A percentile compares a stretch with the other conserved stretches of the same genome.
Evolutionary conservation across 2,329 filamentous ascomycete genomes (phyloP).

Genomic region (Zymoseptoria ardabiliae): DNA sequence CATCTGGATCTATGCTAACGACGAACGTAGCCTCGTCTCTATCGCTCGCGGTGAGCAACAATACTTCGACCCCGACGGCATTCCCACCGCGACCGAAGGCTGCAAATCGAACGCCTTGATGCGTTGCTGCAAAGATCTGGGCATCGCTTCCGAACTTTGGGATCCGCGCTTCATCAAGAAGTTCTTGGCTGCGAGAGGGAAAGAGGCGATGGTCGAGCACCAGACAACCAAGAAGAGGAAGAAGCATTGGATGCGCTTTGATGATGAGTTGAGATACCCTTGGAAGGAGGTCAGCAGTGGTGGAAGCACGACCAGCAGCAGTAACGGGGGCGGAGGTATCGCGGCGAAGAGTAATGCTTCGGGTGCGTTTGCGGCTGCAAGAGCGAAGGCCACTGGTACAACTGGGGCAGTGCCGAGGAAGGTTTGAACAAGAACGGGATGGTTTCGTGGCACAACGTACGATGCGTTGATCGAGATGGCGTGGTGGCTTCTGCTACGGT

Average conservation of each 20-base stretch:
- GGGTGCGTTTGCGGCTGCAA: background rate
- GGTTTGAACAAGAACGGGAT: slow-evolving; percentile 1
- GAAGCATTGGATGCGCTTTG: slow-evolving; percentile 80
- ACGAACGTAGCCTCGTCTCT: slow-evolving; percentile 63
- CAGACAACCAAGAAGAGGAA: slow-evolving; percentile 76
- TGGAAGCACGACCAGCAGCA: background rate
- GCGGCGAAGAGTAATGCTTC: background rate
- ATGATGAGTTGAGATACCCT: slow-evolving; percentile 62
- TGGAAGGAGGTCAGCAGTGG: slow-evolving; percentile 44
- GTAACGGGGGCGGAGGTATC: background rate
- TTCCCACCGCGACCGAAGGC: slow-evolving; percentile 90
- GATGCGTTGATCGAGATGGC: background rate
- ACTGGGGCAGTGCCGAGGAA: slow-evolving; percentile 13
- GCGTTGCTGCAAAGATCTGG: slow-evolving; percentile 96
- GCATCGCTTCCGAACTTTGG: slow-evolving; percentile 92
- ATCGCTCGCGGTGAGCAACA: slow-evolving; percentile 91
- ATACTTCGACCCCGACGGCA: slow-evolving; percentile 82
- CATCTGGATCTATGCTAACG: slow-evolving; percentile 1
- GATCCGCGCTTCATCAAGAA: slow-evolving; percentile 83
- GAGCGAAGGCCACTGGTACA: background rate
- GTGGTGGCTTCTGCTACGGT: too few species aligned
- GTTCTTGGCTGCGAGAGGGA: slow-evolving; percentile 67
- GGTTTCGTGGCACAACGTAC: background rate
- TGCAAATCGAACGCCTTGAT: slow-evolving; percentile 97
- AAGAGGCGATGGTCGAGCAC: slow-evolving; percentile 88